Evolutionary conservation across 140 eudicot genomes (phyloP), one percentile per base, ranked within the genome.

Genomic region (Flaveria floridana): DNA sequence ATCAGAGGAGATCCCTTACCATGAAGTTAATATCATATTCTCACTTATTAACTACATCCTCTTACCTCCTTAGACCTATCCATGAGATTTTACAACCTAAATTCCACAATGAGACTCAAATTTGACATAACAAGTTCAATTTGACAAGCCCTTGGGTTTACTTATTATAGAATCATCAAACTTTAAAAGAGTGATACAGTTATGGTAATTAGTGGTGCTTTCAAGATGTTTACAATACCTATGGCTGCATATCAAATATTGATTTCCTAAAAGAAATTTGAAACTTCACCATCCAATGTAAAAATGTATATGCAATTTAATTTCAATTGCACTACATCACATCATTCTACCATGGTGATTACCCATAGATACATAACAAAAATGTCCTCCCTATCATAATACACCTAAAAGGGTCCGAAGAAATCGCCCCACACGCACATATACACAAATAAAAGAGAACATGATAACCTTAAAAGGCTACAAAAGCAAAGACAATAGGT

Each of bases 401-500:
- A 30, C 37, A 30, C 37, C 37, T 4, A 30, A 30, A 30, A 30
- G 37, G 37, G 37, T 30, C 6, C 37, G 4, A 3, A 30, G 37
- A 30, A 30, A 30, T 30, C 37, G 6, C 4, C 37, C 37, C 37
- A 30, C 37, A 30, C 1, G 37, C 37, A 30, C 37, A 34, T 34
- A 34, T 34, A 34, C 41, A 34, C 41, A 25, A 64, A 37, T n/a
- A 41, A 18, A 72, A 57, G 30, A 56, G 4, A 56, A 19, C 63
- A 0, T 20, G 21, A 56, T 1, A 18, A 56, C 14, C 28, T 21
- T 72, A 28, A 53, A 58, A 3, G 28, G 9, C 19, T 25, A 65
- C 58, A 2, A 74, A 52, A 34, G 44, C 28, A 74, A 50, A 30
- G 23, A 68, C 68, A 76, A 42, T 23, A 16, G 14, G 34, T 71